These are phyloP conservation scores for Caryopteris hybrid DNA, from an alignment of 305 asterid species.

Conservation along the genomic window DNA sequence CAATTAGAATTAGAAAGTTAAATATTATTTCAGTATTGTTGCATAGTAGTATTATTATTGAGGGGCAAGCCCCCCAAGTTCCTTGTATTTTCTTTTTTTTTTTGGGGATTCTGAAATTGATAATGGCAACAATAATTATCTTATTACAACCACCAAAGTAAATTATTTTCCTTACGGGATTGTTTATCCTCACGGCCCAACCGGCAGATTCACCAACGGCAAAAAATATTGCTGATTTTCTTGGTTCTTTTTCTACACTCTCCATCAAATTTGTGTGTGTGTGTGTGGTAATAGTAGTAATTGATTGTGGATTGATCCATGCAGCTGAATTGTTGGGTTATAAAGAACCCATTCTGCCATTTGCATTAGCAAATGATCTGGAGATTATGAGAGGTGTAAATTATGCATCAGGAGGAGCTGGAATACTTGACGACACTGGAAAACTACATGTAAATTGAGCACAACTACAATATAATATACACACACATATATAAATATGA, in stretches of 20 bases:
- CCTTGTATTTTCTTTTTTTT: neutral
- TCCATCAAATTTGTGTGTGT: neutral
- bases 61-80: neutral
- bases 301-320: neutral
- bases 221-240: slow-evolving; percentile 13
- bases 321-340: slow-evolving; percentile 25
- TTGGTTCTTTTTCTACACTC: slow-evolving; percentile 9
- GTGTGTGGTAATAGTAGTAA: neutral
- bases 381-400: slow-evolving; percentile 22
- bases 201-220: slow-evolving; percentile 28
- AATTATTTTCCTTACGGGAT: slow-evolving; percentile 22
- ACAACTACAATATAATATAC: too few relatives aligned
- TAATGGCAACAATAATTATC: slow-evolving; percentile 7
- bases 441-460: neutral
- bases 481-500: neutral
- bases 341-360: slow-evolving; percentile 15
- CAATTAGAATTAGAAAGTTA: neutral
- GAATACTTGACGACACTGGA: slow-evolving; percentile 19
- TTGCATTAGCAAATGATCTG: neutral
- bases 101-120: slow-evolving; percentile 11
- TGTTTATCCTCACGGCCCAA: slow-evolving; percentile 21
- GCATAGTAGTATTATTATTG: neutral
- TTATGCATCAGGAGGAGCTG: slow-evolving; percentile 32
- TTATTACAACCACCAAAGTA: neutral
- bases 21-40: neutral